phyloP scores from a whole-genome alignment of 2,329 filamentous ascomycete genomes.

The Ceratocystis cubensis region DNA sequence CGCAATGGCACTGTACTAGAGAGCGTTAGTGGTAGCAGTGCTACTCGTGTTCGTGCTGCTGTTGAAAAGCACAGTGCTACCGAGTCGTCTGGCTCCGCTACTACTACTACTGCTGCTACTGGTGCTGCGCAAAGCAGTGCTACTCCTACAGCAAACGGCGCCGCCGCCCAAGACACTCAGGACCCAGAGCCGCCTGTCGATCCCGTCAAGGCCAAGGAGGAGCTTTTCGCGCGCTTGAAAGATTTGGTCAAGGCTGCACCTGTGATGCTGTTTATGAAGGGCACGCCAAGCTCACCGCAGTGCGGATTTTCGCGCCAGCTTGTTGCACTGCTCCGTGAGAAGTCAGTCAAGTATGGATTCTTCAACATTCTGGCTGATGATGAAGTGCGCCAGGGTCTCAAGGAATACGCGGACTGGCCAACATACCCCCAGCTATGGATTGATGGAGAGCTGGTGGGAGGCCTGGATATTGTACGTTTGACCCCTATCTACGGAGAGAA shows the following conservation, averaged over 20 bases:
- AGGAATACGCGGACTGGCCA: conserved; percentile 97
- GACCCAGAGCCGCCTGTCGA: conserved; percentile 30
- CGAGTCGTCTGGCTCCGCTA: conserved; percentile 25
- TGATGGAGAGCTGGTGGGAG: conserved; percentile 78
- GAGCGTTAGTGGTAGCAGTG: conserved; percentile 80
- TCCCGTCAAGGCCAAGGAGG: conserved; percentile 59
- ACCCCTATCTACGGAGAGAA: not conserved
- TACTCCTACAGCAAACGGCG: conserved; percentile 28
- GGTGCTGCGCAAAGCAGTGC: conserved; percentile 29
- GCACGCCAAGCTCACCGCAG: conserved; percentile 74
- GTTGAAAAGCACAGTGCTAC: conserved; percentile 63
- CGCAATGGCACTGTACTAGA: conserved; percentile 65
- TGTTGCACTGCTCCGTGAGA: conserved; percentile 74
- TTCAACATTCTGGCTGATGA: conserved; percentile 98
- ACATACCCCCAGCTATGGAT: conserved; percentile 95
- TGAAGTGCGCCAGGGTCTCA: conserved; percentile 88
- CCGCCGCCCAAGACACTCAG: not conserved
- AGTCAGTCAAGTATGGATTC: conserved; percentile 91
- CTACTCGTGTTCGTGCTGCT: conserved; percentile 67
- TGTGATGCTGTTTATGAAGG: conserved; percentile 82
- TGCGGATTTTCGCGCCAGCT: conserved; percentile 90
- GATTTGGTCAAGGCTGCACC: conserved; percentile 89
- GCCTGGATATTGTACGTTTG: conserved; percentile 78
- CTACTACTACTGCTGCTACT: conserved; percentile 26
- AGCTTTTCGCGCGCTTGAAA: conserved; percentile 64